These are phyloP conservation scores for Xylaria bambusicola DNA, from an alignment of 495 filamentous ascomycete genomes.

Conservation along the genomic window DNA sequence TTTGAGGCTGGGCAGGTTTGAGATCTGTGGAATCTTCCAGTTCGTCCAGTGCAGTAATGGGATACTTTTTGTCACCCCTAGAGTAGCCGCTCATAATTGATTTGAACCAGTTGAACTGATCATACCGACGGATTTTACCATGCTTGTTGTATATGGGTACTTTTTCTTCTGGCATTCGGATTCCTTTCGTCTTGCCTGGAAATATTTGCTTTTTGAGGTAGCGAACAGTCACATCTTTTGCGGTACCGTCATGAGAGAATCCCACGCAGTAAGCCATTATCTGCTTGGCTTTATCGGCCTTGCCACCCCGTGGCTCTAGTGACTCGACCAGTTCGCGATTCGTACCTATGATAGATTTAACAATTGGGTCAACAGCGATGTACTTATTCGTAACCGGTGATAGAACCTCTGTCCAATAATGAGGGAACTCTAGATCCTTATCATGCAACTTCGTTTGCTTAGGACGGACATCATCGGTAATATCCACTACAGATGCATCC, in stretches of 20 bases:
- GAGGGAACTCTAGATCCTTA: conserved; percentile 74
- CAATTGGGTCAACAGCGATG: conserved; percentile 74
- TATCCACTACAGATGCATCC: conserved; percentile 40
- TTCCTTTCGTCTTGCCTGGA: conserved; percentile 89
- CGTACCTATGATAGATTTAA: conserved; percentile 65
- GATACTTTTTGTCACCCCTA: conserved; percentile 53
- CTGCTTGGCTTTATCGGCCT: conserved; percentile 82
- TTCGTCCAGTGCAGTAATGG: conserved; percentile 69
- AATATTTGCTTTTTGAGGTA: conserved; percentile 83
- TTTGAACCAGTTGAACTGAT: conserved; percentile 86
- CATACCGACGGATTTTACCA: conserved; percentile 69
- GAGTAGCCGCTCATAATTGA: conserved; percentile 71
- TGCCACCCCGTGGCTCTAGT: conserved; percentile 80
- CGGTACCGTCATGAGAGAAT: conserved; percentile 80
- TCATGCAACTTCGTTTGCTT: conserved; percentile 50
- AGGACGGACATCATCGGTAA: conserved; percentile 30
- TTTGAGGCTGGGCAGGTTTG: conserved; percentile 67
- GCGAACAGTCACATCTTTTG: conserved; percentile 91
- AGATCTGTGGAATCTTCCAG: conserved; percentile 77
- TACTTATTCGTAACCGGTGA: conserved; percentile 78
- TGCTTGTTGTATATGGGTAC: conserved; percentile 71
- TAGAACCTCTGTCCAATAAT: conserved; percentile 90
- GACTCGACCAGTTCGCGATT: conserved; percentile 69
- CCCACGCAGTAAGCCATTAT: conserved; percentile 90
- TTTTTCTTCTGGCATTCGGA: conserved; percentile 74